Conservation (phyloP, 768 basidiomycete genomes). For the Rhodotorula kratochvilovae region DNA sequence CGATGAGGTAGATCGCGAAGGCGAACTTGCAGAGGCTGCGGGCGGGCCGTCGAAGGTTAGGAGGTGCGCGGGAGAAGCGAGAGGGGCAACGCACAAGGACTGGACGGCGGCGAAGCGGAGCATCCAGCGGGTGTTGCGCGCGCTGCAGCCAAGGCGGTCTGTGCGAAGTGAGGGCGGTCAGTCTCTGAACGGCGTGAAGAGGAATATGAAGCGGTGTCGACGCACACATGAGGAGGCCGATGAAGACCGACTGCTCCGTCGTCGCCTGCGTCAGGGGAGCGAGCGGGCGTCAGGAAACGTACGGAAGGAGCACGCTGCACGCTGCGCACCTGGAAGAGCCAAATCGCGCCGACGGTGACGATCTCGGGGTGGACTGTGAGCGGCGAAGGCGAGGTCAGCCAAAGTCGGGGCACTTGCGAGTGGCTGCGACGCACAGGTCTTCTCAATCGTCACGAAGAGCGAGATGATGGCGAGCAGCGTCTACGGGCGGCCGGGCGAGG, state of each 20-base stretch:
- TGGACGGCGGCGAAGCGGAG: constrained; percentile 8
- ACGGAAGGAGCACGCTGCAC: too few relatives aligned
- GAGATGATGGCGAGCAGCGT: constrained; percentile 9
- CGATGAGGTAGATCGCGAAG: constrained; percentile 3
- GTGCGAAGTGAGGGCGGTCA: neutral
- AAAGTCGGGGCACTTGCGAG: neutral
- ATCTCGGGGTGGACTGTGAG: constrained; percentile 1
- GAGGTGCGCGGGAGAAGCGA: neutral
- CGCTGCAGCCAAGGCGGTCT: neutral
- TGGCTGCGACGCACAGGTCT: neutral
- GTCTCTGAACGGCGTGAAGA: neutral
- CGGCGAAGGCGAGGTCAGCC: neutral
- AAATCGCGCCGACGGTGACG: neutral
- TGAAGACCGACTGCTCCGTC: constrained; percentile 8
- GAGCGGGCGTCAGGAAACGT: too few relatives aligned
- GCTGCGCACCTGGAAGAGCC: too few relatives aligned
- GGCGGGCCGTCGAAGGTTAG: neutral
- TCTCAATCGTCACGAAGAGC: neutral
- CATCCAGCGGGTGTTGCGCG: neutral
- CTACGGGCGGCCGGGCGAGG: neutral
- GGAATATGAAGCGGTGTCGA: too few relatives aligned
- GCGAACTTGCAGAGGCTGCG: neutral
- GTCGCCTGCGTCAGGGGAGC: too few relatives aligned
- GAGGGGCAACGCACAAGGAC: neutral
- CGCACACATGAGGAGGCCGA: constrained; percentile 7